Base-by-base conservation (phyloP, 1,284 basidiomycete genomes). In the Puccinia novopanici region DNA sequence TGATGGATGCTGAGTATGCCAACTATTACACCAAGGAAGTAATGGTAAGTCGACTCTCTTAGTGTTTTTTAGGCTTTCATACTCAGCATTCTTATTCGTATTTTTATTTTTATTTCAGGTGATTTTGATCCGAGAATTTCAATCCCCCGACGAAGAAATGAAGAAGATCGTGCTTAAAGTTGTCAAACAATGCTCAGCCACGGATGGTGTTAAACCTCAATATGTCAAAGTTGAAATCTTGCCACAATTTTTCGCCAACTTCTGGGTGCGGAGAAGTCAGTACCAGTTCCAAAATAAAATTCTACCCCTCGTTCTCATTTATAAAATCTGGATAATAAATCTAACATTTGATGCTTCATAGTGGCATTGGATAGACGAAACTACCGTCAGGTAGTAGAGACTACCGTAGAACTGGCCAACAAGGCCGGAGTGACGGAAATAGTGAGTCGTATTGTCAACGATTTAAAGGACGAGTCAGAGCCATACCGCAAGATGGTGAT, bases 401-500 rank as follows among this genome's bases (percentile, higher is more conserved):
- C 97, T 0, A 99, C 97, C 0, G 95, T 98, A 75, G 97, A 98
- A 87, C 89, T 99, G 17, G 95, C 97, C 4, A 93, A 97, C 85
- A 99, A 99, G 87, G 89, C 94, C 0, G 97, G 97, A 27, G 95
- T 98, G 0, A 90, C 94, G 10, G 96, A 98, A 87, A 97, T 99
- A 78, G 93, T 98, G 22, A 93, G 93, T 0, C 89, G 95, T 82
- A 91, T 99, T 83, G 95, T 97, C 81, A 97, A 98, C 85, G 95
- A 97, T 85, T 88, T 99, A 82, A 99, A 99, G 88, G 88, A 88
- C 82, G 87, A 88, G 82, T 87, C 85, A 82, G 97, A 99, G 87
- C 94, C 95, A 8, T 98, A 96, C 88, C 89, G 96, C 83, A 98
- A 98, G 89, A 99, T 99, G 97, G 95, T 98, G 59, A 99, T 99